Evolutionary conservation across 2,329 filamentous ascomycete genomes (phyloP).

Genomic region (Phaeosphaeriaceae sp.): DNA sequence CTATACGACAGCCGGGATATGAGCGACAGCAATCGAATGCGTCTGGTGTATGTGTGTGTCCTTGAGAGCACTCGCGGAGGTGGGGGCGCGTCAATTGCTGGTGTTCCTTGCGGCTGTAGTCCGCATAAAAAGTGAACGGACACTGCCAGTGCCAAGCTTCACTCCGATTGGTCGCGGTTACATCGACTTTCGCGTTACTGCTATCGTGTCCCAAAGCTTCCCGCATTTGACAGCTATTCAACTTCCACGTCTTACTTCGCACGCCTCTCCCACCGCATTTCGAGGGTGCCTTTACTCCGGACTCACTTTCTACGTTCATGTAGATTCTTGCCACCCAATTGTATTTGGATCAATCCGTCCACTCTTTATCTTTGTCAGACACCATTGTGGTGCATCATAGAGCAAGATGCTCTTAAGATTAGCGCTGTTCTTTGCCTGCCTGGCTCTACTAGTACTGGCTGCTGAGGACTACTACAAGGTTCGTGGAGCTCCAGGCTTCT

Average conservation of each 20-base stretch:
- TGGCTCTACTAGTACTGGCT: constrained; percentile 54
- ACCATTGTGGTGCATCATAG: constrained; percentile 21
- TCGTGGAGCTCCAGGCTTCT: constrained; percentile 17
- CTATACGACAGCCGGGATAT: background rate
- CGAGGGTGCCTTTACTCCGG: constrained; percentile 5
- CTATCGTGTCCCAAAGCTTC: constrained; percentile 38
- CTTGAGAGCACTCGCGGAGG: constrained; percentile 5
- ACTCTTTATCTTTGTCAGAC: constrained; percentile 18
- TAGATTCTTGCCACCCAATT: constrained; percentile 17
- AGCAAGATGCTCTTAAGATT: constrained; percentile 53
- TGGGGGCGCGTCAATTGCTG: constrained; percentile 18
- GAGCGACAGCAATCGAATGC: constrained; percentile 26
- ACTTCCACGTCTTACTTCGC: constrained; percentile 14
- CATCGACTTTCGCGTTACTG: constrained; percentile 21
- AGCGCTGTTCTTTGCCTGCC: constrained; percentile 50
- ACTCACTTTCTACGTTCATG: constrained; percentile 13
- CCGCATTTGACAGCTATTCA: constrained; percentile 12
- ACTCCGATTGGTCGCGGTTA: constrained; percentile 35
- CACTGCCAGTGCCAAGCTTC: constrained; percentile 26
- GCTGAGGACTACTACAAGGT: constrained; percentile 83
- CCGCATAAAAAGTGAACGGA: constrained; percentile 32
- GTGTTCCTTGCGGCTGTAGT: constrained; percentile 10
- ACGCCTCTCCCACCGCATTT: constrained; percentile 7
- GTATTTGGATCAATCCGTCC: constrained; percentile 26
- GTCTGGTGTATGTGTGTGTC: constrained; percentile 9